These are phyloP conservation scores for Emergomyces pasteurianus DNA, from an alignment of 2,329 filamentous ascomycete genomes.

Conservation along the genomic window DNA sequence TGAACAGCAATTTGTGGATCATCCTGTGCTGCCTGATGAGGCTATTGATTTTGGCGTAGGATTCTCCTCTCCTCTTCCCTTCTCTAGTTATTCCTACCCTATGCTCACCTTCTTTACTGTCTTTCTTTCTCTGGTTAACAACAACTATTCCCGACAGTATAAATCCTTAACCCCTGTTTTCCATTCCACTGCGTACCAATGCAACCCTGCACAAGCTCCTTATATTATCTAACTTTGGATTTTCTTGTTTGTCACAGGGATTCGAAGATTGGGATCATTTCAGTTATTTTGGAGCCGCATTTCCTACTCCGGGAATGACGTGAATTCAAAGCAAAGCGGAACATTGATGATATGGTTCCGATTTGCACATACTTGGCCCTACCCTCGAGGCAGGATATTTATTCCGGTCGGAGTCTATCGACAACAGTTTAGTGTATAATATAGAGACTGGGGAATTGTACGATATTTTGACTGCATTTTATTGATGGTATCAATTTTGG, in stretches of 20 bases:
- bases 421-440: background rate
- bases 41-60: slow-evolving; percentile 5
- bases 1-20: background rate
- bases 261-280: slow-evolving; percentile 11
- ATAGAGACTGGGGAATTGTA: background rate
- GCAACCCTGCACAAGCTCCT: background rate
- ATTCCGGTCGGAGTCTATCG: background rate
- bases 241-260: background rate
- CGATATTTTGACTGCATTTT: background rate
- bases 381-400: background rate
- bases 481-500: background rate
- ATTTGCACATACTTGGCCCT: background rate
- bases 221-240: background rate
- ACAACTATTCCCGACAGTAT: background rate
- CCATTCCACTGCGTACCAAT: background rate
- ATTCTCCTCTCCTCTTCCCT: background rate
- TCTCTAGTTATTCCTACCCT: too few species aligned
- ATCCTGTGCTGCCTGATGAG: background rate
- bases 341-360: background rate
- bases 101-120: background rate
- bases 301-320: background rate
- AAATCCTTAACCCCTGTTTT: background rate
- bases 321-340: background rate
- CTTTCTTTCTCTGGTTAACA: background rate
- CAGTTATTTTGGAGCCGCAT: slow-evolving; percentile 5